A percentile compares a stretch with the other conserved stretches of the same genome.
Evolutionary conservation across 495 filamentous ascomycete genomes (phyloP).

Genomic region (Podospora comata): DNA sequence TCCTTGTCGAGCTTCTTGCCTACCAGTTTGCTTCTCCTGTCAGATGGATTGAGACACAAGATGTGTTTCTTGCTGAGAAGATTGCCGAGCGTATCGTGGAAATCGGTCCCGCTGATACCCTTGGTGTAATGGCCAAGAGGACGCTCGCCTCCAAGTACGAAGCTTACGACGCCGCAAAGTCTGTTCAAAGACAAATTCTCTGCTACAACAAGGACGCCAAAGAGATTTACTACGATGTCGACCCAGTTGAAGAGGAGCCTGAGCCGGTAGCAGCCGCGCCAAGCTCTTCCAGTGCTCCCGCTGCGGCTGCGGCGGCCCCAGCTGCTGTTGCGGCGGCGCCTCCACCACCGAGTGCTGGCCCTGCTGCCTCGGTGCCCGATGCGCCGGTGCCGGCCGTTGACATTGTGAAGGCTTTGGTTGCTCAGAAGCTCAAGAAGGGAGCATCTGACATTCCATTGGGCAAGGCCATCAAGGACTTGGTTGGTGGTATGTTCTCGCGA

Average conservation of each 20-base stretch:
- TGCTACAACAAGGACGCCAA: slow-evolving; percentile 99
- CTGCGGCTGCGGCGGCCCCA: slow-evolving; percentile 51
- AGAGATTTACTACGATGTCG: slow-evolving; percentile 99
- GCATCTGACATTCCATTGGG: slow-evolving; percentile 83
- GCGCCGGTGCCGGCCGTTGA: slow-evolving; percentile 82
- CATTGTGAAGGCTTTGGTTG: slow-evolving; percentile 83
- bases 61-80: slow-evolving; percentile 97
- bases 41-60: slow-evolving; percentile 99
- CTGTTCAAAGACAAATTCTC: slow-evolving; percentile 91
- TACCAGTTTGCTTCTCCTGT: slow-evolving; percentile 99
- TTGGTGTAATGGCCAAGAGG: slow-evolving; percentile 95
- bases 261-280: slow-evolving; percentile 53
- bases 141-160: slow-evolving; percentile 98
- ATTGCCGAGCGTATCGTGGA: slow-evolving; percentile 96
- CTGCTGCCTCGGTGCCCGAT: slow-evolving; percentile 85
- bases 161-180: slow-evolving; percentile 95
- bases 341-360: slow-evolving; percentile 70
- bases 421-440: slow-evolving; percentile 98
- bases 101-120: slow-evolving; percentile 95
- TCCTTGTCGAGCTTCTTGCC: slow-evolving; percentile 95
- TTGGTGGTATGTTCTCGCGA: slow-evolving; percentile 68
- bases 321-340: slow-evolving; percentile 55
- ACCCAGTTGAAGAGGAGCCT: slow-evolving; percentile 88
- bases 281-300: slow-evolving; percentile 42
- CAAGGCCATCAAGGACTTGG: slow-evolving; percentile 98